Conservation (phyloP, 1,139 yeast species). For the Blastobotrys apis region DNA sequence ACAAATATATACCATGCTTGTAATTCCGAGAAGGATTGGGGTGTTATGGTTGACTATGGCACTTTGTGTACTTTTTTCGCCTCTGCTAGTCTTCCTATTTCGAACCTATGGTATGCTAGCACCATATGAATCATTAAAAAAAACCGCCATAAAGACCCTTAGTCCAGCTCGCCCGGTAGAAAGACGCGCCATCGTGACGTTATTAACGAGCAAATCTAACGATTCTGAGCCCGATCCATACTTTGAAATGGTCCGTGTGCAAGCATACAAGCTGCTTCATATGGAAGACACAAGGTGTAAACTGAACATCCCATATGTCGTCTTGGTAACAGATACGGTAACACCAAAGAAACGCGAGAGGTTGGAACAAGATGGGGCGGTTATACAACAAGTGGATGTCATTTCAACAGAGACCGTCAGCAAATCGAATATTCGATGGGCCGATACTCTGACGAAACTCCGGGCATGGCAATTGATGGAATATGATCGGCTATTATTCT, state of each 20-base stretch:
- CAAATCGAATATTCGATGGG: neutral
- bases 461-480: constrained; percentile 4
- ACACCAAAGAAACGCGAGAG: neutral
- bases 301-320: neutral
- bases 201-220: neutral
- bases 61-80: too few species aligned
- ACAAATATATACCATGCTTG: too few species aligned
- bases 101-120: too few species aligned
- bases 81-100: too few species aligned
- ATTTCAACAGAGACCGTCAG: neutral
- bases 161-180: too few species aligned
- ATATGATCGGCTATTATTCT: constrained; percentile 4
- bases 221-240: constrained; percentile 4
- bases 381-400: neutral
- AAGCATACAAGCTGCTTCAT: constrained; percentile 8
- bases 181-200: constrained; percentile 2
- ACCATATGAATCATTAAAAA: too few species aligned
- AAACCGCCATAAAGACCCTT: too few species aligned
- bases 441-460: constrained; percentile 6
- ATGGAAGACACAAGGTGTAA: neutral
- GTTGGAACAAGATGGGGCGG: neutral
- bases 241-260: neutral
- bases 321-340: neutral
- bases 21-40: too few species aligned
- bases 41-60: too few species aligned